Evolutionary conservation across 2,329 filamentous ascomycete species (phyloP).

Genomic region (Xylariaceae sp.): DNA sequence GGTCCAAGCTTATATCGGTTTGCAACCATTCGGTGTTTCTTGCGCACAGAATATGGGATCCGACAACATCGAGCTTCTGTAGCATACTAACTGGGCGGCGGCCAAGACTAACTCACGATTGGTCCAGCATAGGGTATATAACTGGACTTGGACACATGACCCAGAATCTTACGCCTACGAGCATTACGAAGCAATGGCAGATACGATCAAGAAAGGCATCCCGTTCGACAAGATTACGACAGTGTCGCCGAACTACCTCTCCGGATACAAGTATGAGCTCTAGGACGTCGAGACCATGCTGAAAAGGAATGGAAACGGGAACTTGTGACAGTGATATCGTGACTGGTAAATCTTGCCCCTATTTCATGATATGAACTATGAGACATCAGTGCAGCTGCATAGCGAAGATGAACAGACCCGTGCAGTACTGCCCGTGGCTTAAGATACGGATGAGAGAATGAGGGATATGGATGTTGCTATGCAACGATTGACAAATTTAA

Average conservation of each 20-base stretch:
- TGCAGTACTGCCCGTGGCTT: too few relatives aligned
- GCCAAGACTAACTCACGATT: constrained; percentile 39
- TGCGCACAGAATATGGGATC: constrained; percentile 46
- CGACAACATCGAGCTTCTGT: constrained; percentile 42
- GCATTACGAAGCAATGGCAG: constrained; percentile 40
- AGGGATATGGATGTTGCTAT: too few relatives aligned
- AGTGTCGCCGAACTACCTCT: constrained; percentile 41
- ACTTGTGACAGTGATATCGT: too few relatives aligned
- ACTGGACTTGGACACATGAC: constrained; percentile 45
- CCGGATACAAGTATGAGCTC: constrained; percentile 43
- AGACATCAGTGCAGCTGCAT: too few relatives aligned
- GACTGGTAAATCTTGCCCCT: too few relatives aligned
- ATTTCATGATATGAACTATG: too few relatives aligned
- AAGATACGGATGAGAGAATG: too few relatives aligned
- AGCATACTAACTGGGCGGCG: constrained; percentile 43
- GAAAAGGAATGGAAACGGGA: constrained; percentile 41
- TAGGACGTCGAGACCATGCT: constrained; percentile 50
- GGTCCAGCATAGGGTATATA: constrained; percentile 42
- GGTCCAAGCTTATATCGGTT: constrained; percentile 42
- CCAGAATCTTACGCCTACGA: constrained; percentile 44
- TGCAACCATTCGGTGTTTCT: constrained; percentile 41
- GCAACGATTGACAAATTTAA: too few relatives aligned
- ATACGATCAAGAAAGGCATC: constrained; percentile 37
- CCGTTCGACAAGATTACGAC: constrained; percentile 34
- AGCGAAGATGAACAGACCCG: too few relatives aligned